Base-by-base conservation (phyloP, 495 filamentous ascomycete genomes). In the Friedmanniomyces endolithicus region DNA sequence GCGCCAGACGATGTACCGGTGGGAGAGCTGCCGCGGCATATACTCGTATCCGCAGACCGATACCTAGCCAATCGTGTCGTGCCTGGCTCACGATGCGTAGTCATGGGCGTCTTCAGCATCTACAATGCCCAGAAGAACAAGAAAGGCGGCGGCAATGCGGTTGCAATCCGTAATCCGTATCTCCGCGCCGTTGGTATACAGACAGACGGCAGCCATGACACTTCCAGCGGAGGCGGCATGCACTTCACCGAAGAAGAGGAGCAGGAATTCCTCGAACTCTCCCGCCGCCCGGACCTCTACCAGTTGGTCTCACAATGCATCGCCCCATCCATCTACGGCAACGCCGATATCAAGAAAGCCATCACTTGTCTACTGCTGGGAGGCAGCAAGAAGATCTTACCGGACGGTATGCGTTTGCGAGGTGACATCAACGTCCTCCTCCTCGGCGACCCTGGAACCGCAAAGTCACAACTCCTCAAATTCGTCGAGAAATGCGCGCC, bases 371-470 rank as follows among this genome's bases (percentile, higher is more conserved):
- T 99, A 1, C 77, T 99, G 1, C 79, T 99, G 63, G 94, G 94
- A 57, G 94, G 94, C 14, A 94, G 88, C 20, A 99, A 99, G 73
- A 99, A 99, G 71, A 94, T 99, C 41, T 77, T 99, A 1, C 94
- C 94, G 0, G 94, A 99, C 63, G 94, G 94, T 44, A 99, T 99
- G 92, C 94, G 87, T 65, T 80, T 99, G 16, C 82, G 94, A 75
- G 94, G 94, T 58, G 94, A 99, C 67, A 97, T 99, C 67, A 99
- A 99, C 72, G 92, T 99, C 4, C 79, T 99, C 52, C 77, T 99
- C 44, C 84, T 97, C 19, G 94, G 94, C 76, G 94, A 99, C 63
- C 94, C 94, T 4, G 94, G 94, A 77, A 99, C 94, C 3, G 94
- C 94, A 35, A 99, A 99, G 69, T 97, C 94, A 14, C 94, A 99